Evolutionary conservation across 768 basidiomycete genomes (phyloP), one percentile per base, ranked within the genome.

Genomic region (Stropharia rugosoannulata): DNA sequence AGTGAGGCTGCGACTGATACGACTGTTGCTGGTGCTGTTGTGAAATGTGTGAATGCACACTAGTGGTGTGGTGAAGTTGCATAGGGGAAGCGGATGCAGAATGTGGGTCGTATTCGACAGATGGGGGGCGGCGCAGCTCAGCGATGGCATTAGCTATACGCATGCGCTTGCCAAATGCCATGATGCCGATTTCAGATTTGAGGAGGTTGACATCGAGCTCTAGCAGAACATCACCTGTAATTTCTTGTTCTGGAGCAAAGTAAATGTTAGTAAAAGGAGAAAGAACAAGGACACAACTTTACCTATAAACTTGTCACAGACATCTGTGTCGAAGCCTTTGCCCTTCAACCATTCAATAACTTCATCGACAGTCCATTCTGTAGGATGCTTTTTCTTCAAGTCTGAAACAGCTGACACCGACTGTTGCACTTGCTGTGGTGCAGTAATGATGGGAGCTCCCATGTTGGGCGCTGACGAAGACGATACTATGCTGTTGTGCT

Each of bases 161-260:
- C 69, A 93, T 80, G 15, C 97, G 91, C 68, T 97, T 97, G 11
- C 97, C 97, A 62, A 96, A 97, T 3, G 94, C 94, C 64, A 81
- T 76, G 60, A 99, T 93, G 19, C 95, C 97, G 51, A 99, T 88
- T 74, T 98, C 95, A 9, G 75, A 79, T 74, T 98, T 98, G 63
- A 99, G 86, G 13, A 97, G 79, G 65, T 88, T 89, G 52, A 87
- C 84, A 59, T 98, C 94, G 57, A 98, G 88, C 64, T 97, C 96
- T 53, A 98, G 85, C 6, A 99, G 83, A 32, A 98, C 92, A 63
- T 99, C 97, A 16, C 97, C 97, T 0, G 95, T 92, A 51, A 99
- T 98, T 75, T 99, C 97, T 84, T 99, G 95, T 73, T 98, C 96
- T 95, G 67, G 8, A 16, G 35, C 7, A 32, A 15, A 27, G 22